Percentiles rank a stretch among this genome's conserved stretches.
phyloP scores from a whole-genome alignment of 805 yeast genomes.

The Torulaspora gathmanii region DNA sequence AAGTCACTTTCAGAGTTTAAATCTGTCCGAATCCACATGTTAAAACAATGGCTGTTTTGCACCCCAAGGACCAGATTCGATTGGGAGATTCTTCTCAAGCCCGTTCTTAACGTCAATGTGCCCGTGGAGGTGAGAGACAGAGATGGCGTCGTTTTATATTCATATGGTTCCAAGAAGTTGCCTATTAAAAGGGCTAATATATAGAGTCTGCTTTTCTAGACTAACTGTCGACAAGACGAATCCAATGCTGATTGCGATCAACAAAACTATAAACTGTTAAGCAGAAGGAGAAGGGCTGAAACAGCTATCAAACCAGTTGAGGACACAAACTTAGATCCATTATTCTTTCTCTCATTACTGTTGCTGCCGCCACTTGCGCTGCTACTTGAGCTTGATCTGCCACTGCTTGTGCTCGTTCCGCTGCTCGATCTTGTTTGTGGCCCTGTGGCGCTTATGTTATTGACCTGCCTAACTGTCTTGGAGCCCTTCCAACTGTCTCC shows the following conservation, averaged over 20 bases:
- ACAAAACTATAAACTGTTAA: constrained; percentile 5
- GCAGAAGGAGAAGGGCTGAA: background rate
- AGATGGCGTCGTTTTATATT: constrained; percentile 42
- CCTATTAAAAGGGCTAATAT: background rate
- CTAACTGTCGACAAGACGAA: background rate
- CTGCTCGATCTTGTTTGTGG: background rate
- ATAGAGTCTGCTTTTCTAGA: background rate
- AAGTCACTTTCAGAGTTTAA: constrained; percentile 31
- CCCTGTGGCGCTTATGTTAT: constrained; percentile 1
- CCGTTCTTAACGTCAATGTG: constrained; percentile 35
- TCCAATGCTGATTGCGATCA: background rate
- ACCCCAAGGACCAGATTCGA: constrained; percentile 38
- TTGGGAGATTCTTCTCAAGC: constrained; percentile 37
- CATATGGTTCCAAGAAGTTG: constrained; percentile 24
- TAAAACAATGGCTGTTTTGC: constrained; percentile 37
- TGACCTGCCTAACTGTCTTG: constrained; percentile 14
- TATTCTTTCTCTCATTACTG: background rate
- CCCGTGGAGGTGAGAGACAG: constrained; percentile 37
- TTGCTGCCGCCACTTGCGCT: background rate
- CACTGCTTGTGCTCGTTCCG: background rate
- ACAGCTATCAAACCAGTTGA: background rate
- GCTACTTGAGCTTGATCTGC: background rate
- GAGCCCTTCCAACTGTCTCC: constrained; percentile 35
- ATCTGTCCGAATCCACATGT: constrained; percentile 37
- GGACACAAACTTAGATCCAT: background rate